phyloP scores from a whole-genome alignment of 106 monocot species.

The Phalaenopsis equestris region DNA sequence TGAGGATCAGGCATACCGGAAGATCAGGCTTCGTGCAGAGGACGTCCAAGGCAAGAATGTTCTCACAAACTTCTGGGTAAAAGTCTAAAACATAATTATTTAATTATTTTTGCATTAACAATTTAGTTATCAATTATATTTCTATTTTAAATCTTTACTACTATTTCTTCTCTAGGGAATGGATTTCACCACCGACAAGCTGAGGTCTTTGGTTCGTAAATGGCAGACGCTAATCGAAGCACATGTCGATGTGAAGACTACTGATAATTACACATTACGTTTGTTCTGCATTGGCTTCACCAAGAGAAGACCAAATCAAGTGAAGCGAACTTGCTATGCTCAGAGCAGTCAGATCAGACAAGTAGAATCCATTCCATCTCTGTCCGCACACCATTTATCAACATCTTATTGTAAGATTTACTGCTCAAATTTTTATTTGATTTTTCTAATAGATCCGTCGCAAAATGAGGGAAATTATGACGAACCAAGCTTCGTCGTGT shows the following conservation, averaged over 20 bases:
- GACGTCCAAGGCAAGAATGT: constrained; percentile 91
- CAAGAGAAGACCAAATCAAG: constrained; percentile 80
- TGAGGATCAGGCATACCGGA: constrained; percentile 87
- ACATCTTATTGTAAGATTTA: no score
- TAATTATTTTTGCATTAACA: no score
- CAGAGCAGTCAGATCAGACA: constrained; percentile 85
- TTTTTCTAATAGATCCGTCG: constrained; percentile 49
- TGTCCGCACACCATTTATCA: no score
- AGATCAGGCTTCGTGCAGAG: constrained; percentile 79
- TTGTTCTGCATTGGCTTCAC: constrained; percentile 95
- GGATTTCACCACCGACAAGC: constrained; percentile 84
- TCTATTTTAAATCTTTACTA: no score
- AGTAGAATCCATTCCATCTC: not conserved
- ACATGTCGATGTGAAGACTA: constrained; percentile 95
- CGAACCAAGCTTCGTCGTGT: constrained; percentile 55
- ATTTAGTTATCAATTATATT: no score
- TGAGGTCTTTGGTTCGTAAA: constrained; percentile 73
- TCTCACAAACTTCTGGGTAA: constrained; percentile 96
- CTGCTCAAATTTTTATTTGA: not conserved
- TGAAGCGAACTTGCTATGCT: constrained; percentile 88
- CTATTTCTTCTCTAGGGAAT: constrained; percentile 42
- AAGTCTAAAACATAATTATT: not conserved
- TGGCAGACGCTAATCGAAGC: constrained; percentile 92
- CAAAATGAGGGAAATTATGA: constrained; percentile 85
- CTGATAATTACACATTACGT: constrained; percentile 68